These are phyloP conservation scores for Apophysomyces ossiformis DNA, from an alignment of 371 early-diverging fungal species.

Conservation along the genomic window DNA sequence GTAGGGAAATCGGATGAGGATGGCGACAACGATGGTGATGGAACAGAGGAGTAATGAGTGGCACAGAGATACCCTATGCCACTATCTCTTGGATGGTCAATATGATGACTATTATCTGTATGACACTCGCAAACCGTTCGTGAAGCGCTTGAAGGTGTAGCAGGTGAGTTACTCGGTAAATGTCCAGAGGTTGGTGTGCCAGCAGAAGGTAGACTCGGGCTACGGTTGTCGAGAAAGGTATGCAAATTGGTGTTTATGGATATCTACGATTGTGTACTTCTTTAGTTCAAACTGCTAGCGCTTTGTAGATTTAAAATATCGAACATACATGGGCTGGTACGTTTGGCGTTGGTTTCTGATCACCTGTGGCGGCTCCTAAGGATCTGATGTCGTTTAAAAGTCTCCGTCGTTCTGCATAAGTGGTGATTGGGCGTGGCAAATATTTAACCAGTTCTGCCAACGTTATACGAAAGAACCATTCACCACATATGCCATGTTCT, in stretches of 20 bases:
- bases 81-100: conserved; percentile 22
- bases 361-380: conserved; percentile 18
- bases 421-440: conserved; percentile 48
- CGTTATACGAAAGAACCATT: conserved; percentile 44
- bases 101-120: conserved; percentile 15
- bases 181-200: conserved; percentile 30
- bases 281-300: background rate
- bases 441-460: conserved; percentile 45
- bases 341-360: conserved; percentile 15
- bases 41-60: conserved; percentile 23
- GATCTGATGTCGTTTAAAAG: conserved; percentile 51
- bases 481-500: conserved; percentile 44
- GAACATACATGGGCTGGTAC: background rate
- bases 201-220: conserved; percentile 22
- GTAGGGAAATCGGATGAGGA: conserved; percentile 31
- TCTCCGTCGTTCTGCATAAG: conserved; percentile 53
- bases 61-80: conserved; percentile 20
- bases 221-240: conserved; percentile 16
- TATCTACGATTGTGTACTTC: conserved; percentile 16
- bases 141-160: conserved; percentile 34
- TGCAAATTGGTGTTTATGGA: conserved; percentile 33
- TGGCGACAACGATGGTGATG: conserved; percentile 28
- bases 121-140: conserved; percentile 21
- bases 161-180: conserved; percentile 23
- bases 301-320: background rate